A percentile compares a stretch with the other conserved stretches of the same genome.
Conservation (phyloP, 75 land plant species). For the Pinus tabuliformis region DNA sequence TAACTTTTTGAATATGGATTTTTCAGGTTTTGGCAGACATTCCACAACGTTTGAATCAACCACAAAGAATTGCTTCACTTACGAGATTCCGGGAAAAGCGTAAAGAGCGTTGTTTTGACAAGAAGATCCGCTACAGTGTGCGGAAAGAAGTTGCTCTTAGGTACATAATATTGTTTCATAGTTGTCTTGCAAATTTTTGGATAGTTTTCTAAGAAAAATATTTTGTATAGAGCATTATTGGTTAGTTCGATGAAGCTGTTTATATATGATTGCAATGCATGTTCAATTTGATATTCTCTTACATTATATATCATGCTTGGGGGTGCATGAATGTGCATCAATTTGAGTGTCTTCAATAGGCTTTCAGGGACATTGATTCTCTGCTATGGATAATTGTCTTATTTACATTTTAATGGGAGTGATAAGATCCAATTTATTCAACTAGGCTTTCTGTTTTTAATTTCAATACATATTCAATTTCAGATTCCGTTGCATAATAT, state of each 20-base stretch:
- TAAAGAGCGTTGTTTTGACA: slow-evolving; percentile 87
- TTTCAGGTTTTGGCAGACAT: slow-evolving; percentile 50
- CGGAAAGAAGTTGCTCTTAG: slow-evolving; percentile 95
- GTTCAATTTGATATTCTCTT: background rate
- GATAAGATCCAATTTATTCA: background rate
- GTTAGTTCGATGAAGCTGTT: background rate
- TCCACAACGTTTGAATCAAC: slow-evolving; percentile 51
- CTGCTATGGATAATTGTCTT: background rate
- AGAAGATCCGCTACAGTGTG: slow-evolving; percentile 83
- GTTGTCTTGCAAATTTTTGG: background rate
- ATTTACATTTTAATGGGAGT: no score
- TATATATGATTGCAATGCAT: background rate
- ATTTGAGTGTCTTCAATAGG: background rate
- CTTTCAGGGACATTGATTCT: background rate
- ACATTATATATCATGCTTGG: background rate
- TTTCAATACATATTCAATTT: background rate
- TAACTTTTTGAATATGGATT: background rate
- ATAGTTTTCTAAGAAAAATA: background rate
- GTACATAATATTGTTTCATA: slow-evolving; percentile 26
- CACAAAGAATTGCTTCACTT: slow-evolving; percentile 80
- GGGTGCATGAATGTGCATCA: background rate
- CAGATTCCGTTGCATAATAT: background rate
- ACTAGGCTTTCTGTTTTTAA: background rate
- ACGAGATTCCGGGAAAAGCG: slow-evolving; percentile 88
- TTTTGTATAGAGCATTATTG: background rate